Evolutionary conservation across 768 basidiomycete species (phyloP).

Genomic region (Leccinum subgranulosum): DNA sequence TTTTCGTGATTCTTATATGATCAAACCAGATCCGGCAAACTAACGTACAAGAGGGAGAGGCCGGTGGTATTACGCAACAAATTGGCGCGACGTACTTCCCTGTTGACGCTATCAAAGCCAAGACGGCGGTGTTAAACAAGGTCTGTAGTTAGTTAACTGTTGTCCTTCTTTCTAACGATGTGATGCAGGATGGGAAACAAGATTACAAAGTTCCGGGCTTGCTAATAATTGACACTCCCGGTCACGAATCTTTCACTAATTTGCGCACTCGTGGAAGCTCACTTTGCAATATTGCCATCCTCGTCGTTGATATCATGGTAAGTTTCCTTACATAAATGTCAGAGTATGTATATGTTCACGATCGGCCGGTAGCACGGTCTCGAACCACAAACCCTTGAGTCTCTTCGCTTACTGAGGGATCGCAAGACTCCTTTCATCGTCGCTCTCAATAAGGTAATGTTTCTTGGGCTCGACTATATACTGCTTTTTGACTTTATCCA

Average conservation of each 20-base stretch:
- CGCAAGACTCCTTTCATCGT: conserved; percentile 98
- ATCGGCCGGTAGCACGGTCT: conserved; percentile 74
- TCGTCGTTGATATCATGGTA: conserved; percentile 98
- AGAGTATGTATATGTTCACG: conserved; percentile 2
- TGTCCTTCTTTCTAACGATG: conserved; percentile 6
- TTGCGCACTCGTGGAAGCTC: conserved; percentile 93
- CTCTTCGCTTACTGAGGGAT: conserved; percentile 85
- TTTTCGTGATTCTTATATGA: conserved; percentile 1
- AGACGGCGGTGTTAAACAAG: conserved; percentile 92
- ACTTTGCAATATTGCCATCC: conserved; percentile 96
- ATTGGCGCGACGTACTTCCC: conserved; percentile 99
- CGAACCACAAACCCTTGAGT: conserved; percentile 97
- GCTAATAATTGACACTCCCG: conserved; percentile 95
- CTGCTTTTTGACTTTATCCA: conserved; percentile 29
- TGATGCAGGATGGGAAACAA: conserved; percentile 62
- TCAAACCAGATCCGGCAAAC: conserved; percentile 90
- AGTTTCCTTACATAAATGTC: conserved; percentile 14
- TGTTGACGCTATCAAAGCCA: conserved; percentile 86
- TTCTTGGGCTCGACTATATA: neutral
- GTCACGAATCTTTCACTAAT: conserved; percentile 99
- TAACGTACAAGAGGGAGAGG: conserved; percentile 98
- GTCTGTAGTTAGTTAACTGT: conserved; percentile 34
- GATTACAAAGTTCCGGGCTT: conserved; percentile 98
- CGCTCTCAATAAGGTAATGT: conserved; percentile 85
- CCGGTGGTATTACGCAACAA: conserved; percentile 99